Evolutionary conservation across 2,329 filamentous ascomycete species (phyloP).

Genomic region (Periglandula ipomoeae): DNA sequence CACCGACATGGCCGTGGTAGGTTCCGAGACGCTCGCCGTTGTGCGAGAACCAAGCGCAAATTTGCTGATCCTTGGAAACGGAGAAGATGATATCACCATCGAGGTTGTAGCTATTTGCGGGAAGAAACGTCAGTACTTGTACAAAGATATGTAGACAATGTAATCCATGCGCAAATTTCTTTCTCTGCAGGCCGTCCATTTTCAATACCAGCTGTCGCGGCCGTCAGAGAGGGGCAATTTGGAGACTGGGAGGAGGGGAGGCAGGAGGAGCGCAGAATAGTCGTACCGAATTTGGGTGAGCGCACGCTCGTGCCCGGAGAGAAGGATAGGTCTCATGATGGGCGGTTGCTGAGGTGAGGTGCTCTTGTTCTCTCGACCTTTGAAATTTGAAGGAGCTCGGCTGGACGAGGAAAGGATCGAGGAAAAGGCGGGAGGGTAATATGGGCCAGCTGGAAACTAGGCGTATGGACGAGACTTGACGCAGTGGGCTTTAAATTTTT

Average conservation of each 20-base stretch:
- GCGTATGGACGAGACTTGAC: conserved; percentile 18
- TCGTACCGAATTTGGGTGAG: conserved; percentile 84
- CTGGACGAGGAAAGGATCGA: conserved; percentile 11
- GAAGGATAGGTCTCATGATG: conserved; percentile 92
- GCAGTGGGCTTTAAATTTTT: conserved; percentile 29
- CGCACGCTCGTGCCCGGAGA: conserved; percentile 94
- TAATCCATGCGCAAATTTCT: not conserved
- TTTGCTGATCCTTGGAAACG: conserved; percentile 89
- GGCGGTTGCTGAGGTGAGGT: conserved; percentile 17
- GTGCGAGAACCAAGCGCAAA: conserved; percentile 94
- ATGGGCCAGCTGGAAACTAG: conserved; percentile 11
- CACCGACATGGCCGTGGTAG: conserved; percentile 94
- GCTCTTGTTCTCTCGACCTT: conserved; percentile 4
- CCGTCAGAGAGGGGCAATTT: not conserved
- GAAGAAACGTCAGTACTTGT: not conserved
- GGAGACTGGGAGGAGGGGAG: not conserved
- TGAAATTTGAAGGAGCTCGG: conserved; percentile 1
- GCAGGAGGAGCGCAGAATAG: not conserved
- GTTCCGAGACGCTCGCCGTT: conserved; percentile 97
- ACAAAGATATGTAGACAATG: not conserved
- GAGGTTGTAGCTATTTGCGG: conserved; percentile 61
- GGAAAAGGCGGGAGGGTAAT: conserved; percentile 16
- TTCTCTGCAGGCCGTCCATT: not conserved
- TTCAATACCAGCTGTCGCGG: not conserved
- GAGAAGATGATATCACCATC: conserved; percentile 98